Evolutionary conservation across 108 stramenopile species (phyloP).

Genomic region (Cyclotella cryptica): DNA sequence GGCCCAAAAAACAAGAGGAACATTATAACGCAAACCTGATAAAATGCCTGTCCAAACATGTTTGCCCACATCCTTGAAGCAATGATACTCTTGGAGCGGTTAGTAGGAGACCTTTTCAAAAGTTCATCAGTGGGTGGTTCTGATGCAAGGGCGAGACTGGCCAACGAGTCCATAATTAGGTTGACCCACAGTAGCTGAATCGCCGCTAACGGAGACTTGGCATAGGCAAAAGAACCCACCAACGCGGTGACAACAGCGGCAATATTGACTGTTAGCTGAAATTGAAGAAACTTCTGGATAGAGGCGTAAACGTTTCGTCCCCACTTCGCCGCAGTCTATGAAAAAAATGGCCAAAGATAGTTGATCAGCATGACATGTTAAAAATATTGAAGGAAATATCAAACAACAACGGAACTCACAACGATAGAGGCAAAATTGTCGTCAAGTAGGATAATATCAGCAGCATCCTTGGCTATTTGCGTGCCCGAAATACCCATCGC

Average conservation of each 20-base stretch:
- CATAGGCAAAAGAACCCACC: slow-evolving; percentile 86
- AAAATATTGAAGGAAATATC: too few species aligned
- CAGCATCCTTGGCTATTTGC: slow-evolving; percentile 96
- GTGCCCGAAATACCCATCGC: slow-evolving; percentile 98
- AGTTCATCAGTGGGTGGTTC: slow-evolving; percentile 90
- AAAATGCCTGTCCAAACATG: slow-evolving; percentile 88
- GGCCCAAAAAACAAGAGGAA: slow-evolving; percentile 75
- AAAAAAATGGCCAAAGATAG: too few species aligned
- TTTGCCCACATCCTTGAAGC: slow-evolving; percentile 89
- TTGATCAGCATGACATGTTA: too few species aligned
- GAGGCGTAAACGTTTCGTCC: slow-evolving; percentile 97
- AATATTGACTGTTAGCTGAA: slow-evolving; percentile 98
- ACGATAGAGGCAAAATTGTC: slow-evolving; percentile 99
- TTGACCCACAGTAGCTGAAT: slow-evolving; percentile 99
- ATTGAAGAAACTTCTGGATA: slow-evolving; percentile 98
- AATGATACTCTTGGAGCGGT: slow-evolving; percentile 84
- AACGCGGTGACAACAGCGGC: slow-evolving; percentile 92
- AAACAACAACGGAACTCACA: not conserved
- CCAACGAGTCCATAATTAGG: slow-evolving; percentile 98
- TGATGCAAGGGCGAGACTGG: slow-evolving; percentile 95
- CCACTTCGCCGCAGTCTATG: slow-evolving; percentile 92
- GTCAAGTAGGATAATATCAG: slow-evolving; percentile 94
- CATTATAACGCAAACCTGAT: slow-evolving; percentile 85
- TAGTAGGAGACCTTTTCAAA: slow-evolving; percentile 81
- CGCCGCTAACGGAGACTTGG: slow-evolving; percentile 92